Evolutionary conservation across 2,329 filamentous ascomycete genomes (phyloP).

Genomic region (Ilyonectria sp.): DNA sequence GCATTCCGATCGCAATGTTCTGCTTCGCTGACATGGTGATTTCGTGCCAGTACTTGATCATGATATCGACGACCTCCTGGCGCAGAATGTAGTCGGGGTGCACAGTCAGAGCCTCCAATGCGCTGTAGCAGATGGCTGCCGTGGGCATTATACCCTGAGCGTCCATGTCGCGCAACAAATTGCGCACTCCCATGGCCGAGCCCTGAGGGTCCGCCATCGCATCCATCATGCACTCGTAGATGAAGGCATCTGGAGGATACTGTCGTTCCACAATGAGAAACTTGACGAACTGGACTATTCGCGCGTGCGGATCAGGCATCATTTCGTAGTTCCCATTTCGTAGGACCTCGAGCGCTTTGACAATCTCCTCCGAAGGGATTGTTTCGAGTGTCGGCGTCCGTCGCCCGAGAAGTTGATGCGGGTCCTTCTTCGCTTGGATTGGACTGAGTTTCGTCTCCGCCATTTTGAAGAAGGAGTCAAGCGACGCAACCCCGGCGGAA

Average conservation of each 20-base stretch:
- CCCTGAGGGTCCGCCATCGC: constrained; percentile 79
- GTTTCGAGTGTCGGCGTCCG: background rate
- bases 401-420: background rate
- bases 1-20: constrained; percentile 78
- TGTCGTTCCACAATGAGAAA: constrained; percentile 71
- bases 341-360: constrained; percentile 48
- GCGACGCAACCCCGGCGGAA: background rate
- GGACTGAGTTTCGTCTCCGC: background rate
- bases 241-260: constrained; percentile 68
- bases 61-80: constrained; percentile 78
- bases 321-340: constrained; percentile 41
- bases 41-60: constrained; percentile 78
- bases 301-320: constrained; percentile 45
- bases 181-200: constrained; percentile 74
- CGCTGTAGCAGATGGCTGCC: constrained; percentile 77
- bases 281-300: constrained; percentile 64
- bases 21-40: constrained; percentile 72
- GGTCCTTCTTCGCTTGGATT: background rate
- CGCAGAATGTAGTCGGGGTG: constrained; percentile 90
- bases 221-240: constrained; percentile 84
- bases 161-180: constrained; percentile 82
- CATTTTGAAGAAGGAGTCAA: constrained; percentile 20
- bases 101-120: constrained; percentile 80
- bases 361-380: constrained; percentile 38
- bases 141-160: constrained; percentile 73